phyloP scores from a whole-genome alignment of 2,329 filamentous ascomycete species.

The Lasiodiplodia hormozganensis region DNA sequence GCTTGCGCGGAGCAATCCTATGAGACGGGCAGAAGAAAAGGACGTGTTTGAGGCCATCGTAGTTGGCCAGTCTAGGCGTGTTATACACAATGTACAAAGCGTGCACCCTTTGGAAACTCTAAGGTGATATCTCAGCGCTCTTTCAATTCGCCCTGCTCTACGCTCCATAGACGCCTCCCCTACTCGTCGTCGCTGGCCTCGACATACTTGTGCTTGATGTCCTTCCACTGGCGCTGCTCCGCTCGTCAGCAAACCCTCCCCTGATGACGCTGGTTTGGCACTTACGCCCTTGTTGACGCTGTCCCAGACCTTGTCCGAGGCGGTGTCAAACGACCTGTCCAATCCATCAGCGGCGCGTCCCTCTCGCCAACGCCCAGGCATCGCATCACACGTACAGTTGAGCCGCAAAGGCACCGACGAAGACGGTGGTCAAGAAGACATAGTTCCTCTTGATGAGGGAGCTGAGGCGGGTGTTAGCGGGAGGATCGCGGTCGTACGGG shows the following conservation, averaged over 20 bases:
- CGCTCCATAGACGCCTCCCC: conserved; percentile 8
- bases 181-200: conserved; percentile 69
- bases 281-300: conserved; percentile 88
- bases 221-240: conserved; percentile 96
- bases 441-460: conserved; percentile 85
- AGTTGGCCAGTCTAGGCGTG: conserved; percentile 19
- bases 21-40: background rate
- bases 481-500: conserved; percentile 35
- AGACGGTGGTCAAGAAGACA: conserved; percentile 86
- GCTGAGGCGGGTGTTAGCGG: conserved; percentile 61
- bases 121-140: conserved; percentile 24
- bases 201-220: conserved; percentile 91
- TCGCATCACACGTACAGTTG: conserved; percentile 75
- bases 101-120: background rate
- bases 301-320: conserved; percentile 89
- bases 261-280: conserved; percentile 37
- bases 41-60: conserved; percentile 16
- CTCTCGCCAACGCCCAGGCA: conserved; percentile 31
- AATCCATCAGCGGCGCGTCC: conserved; percentile 24
- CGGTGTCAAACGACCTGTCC: conserved; percentile 78
- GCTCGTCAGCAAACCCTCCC: conserved; percentile 35
- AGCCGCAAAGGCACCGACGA: conserved; percentile 85
- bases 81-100: conserved; percentile 26
- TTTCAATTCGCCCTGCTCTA: conserved; percentile 14
- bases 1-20: background rate